phyloP scores from a whole-genome alignment of 768 basidiomycete genomes.

The Tulasnella sp. region DNA sequence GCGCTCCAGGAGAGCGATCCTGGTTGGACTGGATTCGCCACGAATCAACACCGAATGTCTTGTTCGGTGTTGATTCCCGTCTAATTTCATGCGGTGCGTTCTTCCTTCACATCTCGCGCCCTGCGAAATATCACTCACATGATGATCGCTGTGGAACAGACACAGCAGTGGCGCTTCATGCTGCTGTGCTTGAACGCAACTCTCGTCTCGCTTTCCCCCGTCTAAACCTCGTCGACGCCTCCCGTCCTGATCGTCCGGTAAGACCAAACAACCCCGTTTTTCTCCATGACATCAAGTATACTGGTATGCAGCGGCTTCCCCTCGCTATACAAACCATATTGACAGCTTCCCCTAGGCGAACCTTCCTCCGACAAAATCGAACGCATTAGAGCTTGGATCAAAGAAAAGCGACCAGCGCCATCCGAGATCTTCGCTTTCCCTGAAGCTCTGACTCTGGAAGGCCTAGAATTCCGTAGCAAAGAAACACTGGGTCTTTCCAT shows the following conservation, averaged over 20 bases:
- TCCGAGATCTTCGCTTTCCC: not conserved
- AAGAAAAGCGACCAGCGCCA: slow-evolving; percentile 32
- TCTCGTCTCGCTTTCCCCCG: slow-evolving; percentile 72
- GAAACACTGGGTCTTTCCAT: not conserved
- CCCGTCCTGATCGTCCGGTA: slow-evolving; percentile 70
- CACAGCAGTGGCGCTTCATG: slow-evolving; percentile 53
- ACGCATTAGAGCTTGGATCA: slow-evolving; percentile 64
- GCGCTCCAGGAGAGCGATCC: slow-evolving; percentile 51
- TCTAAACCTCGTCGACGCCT: slow-evolving; percentile 73
- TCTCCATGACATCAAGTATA: slow-evolving; percentile 62
- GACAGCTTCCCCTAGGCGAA: slow-evolving; percentile 35
- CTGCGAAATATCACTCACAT: not conserved
- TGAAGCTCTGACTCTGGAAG: not conserved
- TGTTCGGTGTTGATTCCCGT: slow-evolving; percentile 77
- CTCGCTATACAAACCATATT: not conserved
- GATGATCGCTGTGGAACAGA: slow-evolving; percentile 29
- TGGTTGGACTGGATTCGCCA: slow-evolving; percentile 71
- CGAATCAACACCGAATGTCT: slow-evolving; percentile 32
- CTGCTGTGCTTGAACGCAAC: slow-evolving; percentile 44
- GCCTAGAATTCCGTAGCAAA: not conserved
- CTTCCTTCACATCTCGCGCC: not conserved
- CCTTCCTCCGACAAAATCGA: slow-evolving; percentile 64
- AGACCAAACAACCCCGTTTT: slow-evolving; percentile 59
- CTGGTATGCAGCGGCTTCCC: slow-evolving; percentile 36
- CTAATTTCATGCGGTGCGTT: slow-evolving; percentile 54